A percentile compares a stretch with the other conserved stretches of the same genome.
Conservation (phyloP, 2,329 filamentous ascomycete genomes). For the Cladorrhinum sp. region DNA sequence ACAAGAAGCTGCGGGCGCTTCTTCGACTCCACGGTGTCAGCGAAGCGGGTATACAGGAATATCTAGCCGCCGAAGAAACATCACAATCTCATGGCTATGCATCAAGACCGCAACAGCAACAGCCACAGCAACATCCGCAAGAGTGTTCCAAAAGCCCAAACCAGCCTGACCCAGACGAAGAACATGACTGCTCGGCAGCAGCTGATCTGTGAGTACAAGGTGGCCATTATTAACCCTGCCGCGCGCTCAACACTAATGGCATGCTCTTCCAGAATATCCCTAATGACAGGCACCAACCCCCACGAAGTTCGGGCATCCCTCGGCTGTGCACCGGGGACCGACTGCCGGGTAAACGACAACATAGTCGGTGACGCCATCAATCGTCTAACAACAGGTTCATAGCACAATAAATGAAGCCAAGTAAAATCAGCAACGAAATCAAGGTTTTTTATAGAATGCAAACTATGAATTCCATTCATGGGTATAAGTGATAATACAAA, state of each 20-base stretch:
- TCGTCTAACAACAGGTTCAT: neutral
- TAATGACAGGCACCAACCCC: slow-evolving; percentile 15
- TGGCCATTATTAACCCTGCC: neutral
- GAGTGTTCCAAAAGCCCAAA: neutral
- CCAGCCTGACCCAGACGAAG: neutral
- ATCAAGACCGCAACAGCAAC: neutral
- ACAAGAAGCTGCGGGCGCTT: slow-evolving; percentile 54
- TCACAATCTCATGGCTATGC: neutral
- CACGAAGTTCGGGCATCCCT: slow-evolving; percentile 8
- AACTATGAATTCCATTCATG: neutral
- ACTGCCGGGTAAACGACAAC: slow-evolving; percentile 15
- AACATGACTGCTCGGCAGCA: slow-evolving; percentile 17
- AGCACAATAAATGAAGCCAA: neutral
- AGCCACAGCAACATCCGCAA: neutral
- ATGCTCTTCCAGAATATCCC: slow-evolving; percentile 14
- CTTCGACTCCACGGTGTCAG: slow-evolving; percentile 11
- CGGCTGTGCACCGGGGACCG: slow-evolving; percentile 12
- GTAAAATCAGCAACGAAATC: neutral
- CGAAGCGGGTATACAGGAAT: slow-evolving; percentile 15
- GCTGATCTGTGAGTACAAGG: slow-evolving; percentile 12
- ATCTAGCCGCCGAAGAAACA: slow-evolving; percentile 6
- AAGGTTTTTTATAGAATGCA: no score
- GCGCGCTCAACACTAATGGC: neutral
- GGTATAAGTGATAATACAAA: neutral
- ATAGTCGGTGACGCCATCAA: neutral